phyloP scores from a whole-genome alignment of 108 stramenopile species.

The Skeletonema costatum region DNA sequence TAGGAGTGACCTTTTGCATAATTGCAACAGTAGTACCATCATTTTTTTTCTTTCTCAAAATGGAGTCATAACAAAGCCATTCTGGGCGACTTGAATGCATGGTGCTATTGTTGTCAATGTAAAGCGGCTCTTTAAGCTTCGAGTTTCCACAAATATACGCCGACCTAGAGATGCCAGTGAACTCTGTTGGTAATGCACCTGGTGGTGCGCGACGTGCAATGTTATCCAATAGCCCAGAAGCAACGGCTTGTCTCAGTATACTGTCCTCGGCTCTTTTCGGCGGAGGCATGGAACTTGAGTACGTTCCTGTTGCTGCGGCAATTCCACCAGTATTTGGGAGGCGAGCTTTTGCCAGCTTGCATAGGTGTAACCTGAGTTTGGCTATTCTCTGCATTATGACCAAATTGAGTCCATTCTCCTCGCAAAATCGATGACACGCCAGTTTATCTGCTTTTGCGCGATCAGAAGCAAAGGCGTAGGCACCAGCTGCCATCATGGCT shows the following conservation, averaged over 20 bases:
- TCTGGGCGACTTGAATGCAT: conserved; percentile 74
- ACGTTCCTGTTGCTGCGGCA: conserved; percentile 70
- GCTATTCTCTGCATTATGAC: conserved; percentile 81
- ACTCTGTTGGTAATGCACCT: conserved; percentile 63
- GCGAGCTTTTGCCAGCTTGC: conserved; percentile 73
- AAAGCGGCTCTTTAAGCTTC: conserved; percentile 71
- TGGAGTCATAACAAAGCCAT: conserved; percentile 80
- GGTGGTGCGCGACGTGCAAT: conserved; percentile 78
- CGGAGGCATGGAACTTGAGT: conserved; percentile 71
- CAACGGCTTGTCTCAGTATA: conserved; percentile 70
- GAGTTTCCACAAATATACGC: conserved; percentile 76
- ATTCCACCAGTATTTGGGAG: conserved; percentile 64
- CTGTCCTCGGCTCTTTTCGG: conserved; percentile 76
- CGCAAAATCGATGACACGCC: conserved; percentile 76
- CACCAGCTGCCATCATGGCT: conserved; percentile 79
- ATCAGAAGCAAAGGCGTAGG: conserved; percentile 71
- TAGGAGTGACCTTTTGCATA: conserved; percentile 84
- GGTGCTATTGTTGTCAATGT: conserved; percentile 71
- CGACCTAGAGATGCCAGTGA: conserved; percentile 63
- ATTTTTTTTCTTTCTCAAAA: conserved; percentile 67
- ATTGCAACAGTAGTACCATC: conserved; percentile 70
- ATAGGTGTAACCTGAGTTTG: conserved; percentile 83
- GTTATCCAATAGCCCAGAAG: conserved; percentile 79
- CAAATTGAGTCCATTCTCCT: conserved; percentile 79
- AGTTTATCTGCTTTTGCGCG: conserved; percentile 51